Evolutionary conservation across 345 rosid species (phyloP), one percentile per base, ranked within the genome.

Genomic region (Triadica sebifera): DNA sequence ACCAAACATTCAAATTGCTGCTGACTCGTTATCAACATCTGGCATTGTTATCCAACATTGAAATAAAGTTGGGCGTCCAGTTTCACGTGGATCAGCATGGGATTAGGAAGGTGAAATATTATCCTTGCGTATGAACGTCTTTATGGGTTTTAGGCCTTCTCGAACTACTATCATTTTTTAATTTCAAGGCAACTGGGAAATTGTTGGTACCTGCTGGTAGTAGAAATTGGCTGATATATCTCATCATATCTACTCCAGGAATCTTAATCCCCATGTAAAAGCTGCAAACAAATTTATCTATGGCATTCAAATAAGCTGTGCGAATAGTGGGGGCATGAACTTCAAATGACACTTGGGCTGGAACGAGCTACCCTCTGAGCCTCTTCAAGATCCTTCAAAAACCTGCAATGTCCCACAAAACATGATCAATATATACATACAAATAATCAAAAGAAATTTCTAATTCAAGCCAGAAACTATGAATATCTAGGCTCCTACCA

Each of bases 381-480:
- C 79, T 89, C 98, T 83, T 89, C 96, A 22, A 89, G 85, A 81
- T 95, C 94, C 83, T 85, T 95, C 69, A 91, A 76, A 75, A 95
- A 91, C 80, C 99, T 95, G 89, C 79, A n/a, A 57, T 41, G 51
- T 41, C 12, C 46, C 8, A 25, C 19, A 51, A 25, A 50, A 43
- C 4, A 6, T 5, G 2, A 10, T 9, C 19, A 55, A 55, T n/a
- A 20, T 19, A 55, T 51, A 51, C 0, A 8, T 5, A 46, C 16
- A 2, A 24, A 46, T 46, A 45, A 11, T n/a, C 39, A 49, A 20
- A 6, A 15, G 4, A 53, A 2, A 55, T 62, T 19, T 29, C 22
- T 67, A 39, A 25, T 16, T 49, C 24, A 16, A 49, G 17, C 24
- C n/a, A n/a, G n/a, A n/a, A n/a, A n/a, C n/a, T n/a, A 53, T 15